Percentiles rank a stretch among this genome's conserved stretches.
Conservation (phyloP, 169 alveolate genomes). For the Eimeria necatrix region DNA sequence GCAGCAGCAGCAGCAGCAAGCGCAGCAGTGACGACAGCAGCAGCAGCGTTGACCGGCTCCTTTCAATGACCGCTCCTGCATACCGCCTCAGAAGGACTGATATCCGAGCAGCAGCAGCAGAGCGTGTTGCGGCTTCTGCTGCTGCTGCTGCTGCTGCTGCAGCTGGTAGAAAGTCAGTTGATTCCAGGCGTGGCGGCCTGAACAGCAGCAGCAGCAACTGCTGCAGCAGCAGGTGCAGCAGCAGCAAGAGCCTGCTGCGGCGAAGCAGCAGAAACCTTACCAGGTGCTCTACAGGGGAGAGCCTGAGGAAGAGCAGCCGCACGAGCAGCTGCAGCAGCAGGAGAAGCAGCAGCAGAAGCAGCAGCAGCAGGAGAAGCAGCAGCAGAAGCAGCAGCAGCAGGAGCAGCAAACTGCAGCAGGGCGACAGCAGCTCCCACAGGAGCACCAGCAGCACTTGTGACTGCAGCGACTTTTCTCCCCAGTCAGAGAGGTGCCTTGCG, state of each 20-base stretch:
- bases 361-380: no score
- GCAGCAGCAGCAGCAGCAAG: slow-evolving; percentile 42
- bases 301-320: not conserved
- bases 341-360: no score
- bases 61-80: not conserved
- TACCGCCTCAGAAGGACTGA: not conserved
- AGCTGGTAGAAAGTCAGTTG: not conserved
- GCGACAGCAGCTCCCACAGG: not conserved
- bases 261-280: not conserved
- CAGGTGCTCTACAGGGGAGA: not conserved
- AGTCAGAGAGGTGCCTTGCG: not conserved
- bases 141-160: not conserved
- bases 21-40: not conserved
- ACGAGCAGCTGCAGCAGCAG: no score
- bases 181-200: not conserved
- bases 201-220: slow-evolving; percentile 24
- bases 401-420: slow-evolving; percentile 1
- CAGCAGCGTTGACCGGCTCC: not conserved
- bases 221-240: slow-evolving; percentile 56
- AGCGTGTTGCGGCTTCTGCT: not conserved
- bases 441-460: slow-evolving; percentile 4
- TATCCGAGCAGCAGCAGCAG: slow-evolving; percentile 21
- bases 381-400: no score
- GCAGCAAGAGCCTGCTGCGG: not conserved
- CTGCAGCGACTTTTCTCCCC: slow-evolving; percentile 19